A percentile compares a stretch with the other conserved stretches of the same genome.
These are phyloP conservation scores for Thymus quinquecostatus DNA, from an alignment of 257 asterid genomes.

Conservation along the genomic window DNA sequence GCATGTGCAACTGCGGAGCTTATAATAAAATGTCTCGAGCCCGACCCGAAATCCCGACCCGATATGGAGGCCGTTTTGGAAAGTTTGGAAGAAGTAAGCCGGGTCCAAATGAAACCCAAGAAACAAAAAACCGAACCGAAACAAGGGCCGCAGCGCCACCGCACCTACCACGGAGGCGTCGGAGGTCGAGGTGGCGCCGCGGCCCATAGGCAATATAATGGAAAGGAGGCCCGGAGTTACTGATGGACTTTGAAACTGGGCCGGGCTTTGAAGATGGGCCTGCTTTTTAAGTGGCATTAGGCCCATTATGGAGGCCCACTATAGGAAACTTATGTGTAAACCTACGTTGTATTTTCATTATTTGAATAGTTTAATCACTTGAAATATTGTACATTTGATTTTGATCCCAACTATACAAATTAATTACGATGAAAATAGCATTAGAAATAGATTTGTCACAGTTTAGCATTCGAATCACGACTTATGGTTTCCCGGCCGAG, in stretches of 20 bases:
- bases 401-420: no score
- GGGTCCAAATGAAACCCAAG: slow-evolving; percentile 37
- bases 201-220: slow-evolving; percentile 14
- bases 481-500: no score
- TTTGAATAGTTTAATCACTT: neutral
- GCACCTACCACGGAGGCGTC: slow-evolving; percentile 31
- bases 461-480: no score
- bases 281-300: neutral
- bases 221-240: slow-evolving; percentile 27
- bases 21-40: slow-evolving; percentile 58
- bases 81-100: slow-evolving; percentile 40
- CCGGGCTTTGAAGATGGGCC: neutral
- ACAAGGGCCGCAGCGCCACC: slow-evolving; percentile 4
- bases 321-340: slow-evolving; percentile 1
- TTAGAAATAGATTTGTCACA: no score
- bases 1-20: slow-evolving; percentile 47
- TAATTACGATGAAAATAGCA: no score
- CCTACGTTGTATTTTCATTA: neutral
- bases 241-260: slow-evolving; percentile 23
- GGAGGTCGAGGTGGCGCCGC: slow-evolving; percentile 29
- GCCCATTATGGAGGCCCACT: slow-evolving; percentile 21
- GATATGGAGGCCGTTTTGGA: slow-evolving; percentile 56
- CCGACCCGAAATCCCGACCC: slow-evolving; percentile 74
- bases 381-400: neutral
- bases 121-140: slow-evolving; percentile 28